Evolutionary conservation across 2,329 filamentous ascomycete genomes (phyloP).

Genomic region (Ustilaginoidea virens): DNA sequence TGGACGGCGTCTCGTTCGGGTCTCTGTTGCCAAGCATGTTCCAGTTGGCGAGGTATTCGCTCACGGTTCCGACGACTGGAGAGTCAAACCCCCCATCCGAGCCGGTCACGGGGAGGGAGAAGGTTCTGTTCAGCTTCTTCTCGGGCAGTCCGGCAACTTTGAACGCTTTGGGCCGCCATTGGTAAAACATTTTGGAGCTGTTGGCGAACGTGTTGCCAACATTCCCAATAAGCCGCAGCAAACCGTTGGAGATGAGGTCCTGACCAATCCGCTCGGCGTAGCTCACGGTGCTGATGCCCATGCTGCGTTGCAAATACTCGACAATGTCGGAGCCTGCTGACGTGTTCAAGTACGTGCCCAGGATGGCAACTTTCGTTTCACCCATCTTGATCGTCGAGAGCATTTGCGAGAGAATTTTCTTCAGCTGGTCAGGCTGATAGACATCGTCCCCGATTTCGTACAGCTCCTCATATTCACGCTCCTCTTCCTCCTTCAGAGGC

Average conservation of each 20-base stretch:
- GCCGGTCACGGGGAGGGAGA: conserved; percentile 51
- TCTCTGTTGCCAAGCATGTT: conserved; percentile 71
- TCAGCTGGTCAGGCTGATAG: conserved; percentile 74
- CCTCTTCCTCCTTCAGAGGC: conserved; percentile 44
- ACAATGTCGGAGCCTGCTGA: conserved; percentile 86
- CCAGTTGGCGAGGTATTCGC: conserved; percentile 84
- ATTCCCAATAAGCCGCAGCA: conserved; percentile 80
- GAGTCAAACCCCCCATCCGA: conserved; percentile 44
- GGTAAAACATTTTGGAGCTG: conserved; percentile 93
- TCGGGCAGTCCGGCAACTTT: conserved; percentile 76
- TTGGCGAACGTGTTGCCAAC: conserved; percentile 94
- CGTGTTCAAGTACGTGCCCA: conserved; percentile 89
- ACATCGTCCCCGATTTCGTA: conserved; percentile 83
- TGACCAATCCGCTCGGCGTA: conserved; percentile 93
- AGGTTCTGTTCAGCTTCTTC: conserved; percentile 68
- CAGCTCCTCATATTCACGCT: conserved; percentile 56
- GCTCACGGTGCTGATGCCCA: conserved; percentile 70
- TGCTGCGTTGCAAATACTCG: conserved; percentile 81
- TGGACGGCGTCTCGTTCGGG: conserved; percentile 83
- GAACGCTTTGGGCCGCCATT: conserved; percentile 90
- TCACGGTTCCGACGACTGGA: conserved; percentile 65
- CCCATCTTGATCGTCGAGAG: conserved; percentile 72
- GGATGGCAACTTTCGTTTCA: conserved; percentile 87
- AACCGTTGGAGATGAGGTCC: conserved; percentile 73
- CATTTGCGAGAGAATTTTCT: conserved; percentile 79